These are phyloP conservation scores for Colletotrichum navitas DNA, from an alignment of 2,329 filamentous ascomycete genomes.

Conservation along the genomic window DNA sequence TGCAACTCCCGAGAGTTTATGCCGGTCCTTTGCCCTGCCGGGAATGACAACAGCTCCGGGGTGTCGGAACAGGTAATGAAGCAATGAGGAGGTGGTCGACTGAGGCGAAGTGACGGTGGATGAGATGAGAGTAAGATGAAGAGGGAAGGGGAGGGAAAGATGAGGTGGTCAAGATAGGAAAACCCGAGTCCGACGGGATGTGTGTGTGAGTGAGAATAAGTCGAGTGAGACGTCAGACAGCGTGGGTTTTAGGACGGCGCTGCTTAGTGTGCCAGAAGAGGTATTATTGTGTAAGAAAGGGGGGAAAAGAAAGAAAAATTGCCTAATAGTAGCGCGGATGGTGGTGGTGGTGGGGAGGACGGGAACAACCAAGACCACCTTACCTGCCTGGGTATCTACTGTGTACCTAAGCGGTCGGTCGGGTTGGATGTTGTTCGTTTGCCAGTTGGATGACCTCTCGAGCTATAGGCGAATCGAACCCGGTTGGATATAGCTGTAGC, in stretches of 20 bases:
- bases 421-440: background rate
- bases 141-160: background rate
- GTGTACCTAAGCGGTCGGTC: background rate
- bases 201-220: conserved; percentile 1
- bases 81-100: background rate
- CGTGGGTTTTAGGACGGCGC: background rate
- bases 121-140: conserved; percentile 5
- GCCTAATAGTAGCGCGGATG: background rate
- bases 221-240: conserved; percentile 8
- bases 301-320: background rate
- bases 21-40: conserved; percentile 1
- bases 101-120: background rate
- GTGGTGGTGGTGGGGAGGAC: background rate
- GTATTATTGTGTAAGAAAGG: conserved; percentile 17
- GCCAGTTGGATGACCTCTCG: too few species aligned
- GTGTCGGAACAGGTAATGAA: background rate
- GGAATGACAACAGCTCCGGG: background rate
- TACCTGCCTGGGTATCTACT: too few species aligned
- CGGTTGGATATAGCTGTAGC: background rate
- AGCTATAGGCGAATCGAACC: background rate
- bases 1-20: conserved; percentile 6
- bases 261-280: background rate
- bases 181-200: background rate
- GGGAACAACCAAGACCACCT: background rate
- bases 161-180: background rate